phyloP scores from a whole-genome alignment of 371 early-diverging fungal species.

The Nematocida sp. region DNA sequence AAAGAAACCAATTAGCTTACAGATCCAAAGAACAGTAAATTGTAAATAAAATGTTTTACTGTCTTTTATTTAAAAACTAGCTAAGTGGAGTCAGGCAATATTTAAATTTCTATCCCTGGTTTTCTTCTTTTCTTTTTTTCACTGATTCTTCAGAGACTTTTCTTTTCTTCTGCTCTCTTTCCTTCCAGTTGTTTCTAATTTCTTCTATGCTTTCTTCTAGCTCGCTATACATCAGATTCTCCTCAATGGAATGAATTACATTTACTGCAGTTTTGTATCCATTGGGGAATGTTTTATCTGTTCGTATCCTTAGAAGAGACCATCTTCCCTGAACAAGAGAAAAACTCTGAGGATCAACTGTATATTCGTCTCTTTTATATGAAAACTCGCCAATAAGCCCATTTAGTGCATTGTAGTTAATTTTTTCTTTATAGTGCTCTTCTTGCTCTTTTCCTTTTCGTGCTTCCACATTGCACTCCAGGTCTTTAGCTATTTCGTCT shows the following conservation, averaged over 20 bases:
- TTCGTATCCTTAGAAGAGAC: slow-evolving; percentile 77
- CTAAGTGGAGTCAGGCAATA: not conserved
- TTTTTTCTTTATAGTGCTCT: slow-evolving; percentile 4
- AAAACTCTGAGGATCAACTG: slow-evolving; percentile 49
- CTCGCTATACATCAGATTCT: slow-evolving; percentile 71
- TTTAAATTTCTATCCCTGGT: not conserved
- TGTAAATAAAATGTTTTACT: too few relatives aligned
- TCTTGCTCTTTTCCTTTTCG: slow-evolving; percentile 11
- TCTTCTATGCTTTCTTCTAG: slow-evolving; percentile 37
- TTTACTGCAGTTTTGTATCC: slow-evolving; percentile 71
- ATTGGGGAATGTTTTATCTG: slow-evolving; percentile 78
- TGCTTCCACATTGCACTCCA: slow-evolving; percentile 3
- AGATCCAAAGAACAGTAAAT: not conserved
- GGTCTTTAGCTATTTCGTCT: slow-evolving; percentile 6
- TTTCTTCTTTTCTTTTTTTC: not conserved
- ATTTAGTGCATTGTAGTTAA: slow-evolving; percentile 10
- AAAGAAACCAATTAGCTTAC: not conserved
- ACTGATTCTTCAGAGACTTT: not conserved
- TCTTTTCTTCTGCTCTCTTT: slow-evolving; percentile 30
- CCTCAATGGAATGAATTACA: slow-evolving; percentile 73
- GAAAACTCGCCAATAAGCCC: slow-evolving; percentile 65
- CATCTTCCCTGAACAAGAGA: slow-evolving; percentile 68
- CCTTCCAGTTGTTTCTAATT: slow-evolving; percentile 55
- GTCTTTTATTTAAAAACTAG: not conserved
- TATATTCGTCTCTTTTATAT: slow-evolving; percentile 56